Conservation (phyloP, 352 stramenopile species). For the Blastocystis sp. region DNA sequence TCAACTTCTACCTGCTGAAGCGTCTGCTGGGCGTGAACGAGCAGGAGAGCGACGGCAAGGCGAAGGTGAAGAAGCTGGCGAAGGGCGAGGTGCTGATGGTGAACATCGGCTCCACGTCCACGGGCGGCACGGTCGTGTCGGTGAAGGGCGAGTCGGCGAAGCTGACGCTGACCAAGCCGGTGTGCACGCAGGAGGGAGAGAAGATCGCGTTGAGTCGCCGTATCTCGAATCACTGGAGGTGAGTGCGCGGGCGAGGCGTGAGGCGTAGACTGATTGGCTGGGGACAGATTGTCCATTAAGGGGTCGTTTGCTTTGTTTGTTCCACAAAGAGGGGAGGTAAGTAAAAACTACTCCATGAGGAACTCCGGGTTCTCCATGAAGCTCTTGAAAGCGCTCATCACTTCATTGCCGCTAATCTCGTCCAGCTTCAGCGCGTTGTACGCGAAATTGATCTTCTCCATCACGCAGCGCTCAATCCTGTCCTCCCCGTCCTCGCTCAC, state of each 20-base stretch:
- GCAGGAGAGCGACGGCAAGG: conserved; percentile 94
- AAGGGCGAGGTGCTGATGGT: conserved; percentile 99
- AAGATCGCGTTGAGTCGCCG: conserved; percentile 99
- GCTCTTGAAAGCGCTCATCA: conserved; percentile 1
- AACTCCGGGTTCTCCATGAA: conserved; percentile 57
- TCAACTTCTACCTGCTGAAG: conserved; percentile 98
- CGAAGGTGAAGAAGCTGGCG: conserved; percentile 96
- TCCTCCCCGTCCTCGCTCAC: conserved; percentile 20
- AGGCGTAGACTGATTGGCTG: conserved; percentile 88
- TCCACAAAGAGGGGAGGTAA: not conserved
- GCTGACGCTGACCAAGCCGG: conserved; percentile 95
- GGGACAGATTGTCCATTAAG: conserved; percentile 86
- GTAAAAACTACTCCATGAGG: conserved; percentile 32
- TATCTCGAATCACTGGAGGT: conserved; percentile 97
- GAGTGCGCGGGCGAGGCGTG: not conserved
- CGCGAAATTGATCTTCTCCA: not conserved
- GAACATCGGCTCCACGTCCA: conserved; percentile 98
- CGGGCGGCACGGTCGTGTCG: conserved; percentile 84
- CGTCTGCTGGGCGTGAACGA: conserved; percentile 97
- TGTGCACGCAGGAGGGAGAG: conserved; percentile 98
- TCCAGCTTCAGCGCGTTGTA: conserved; percentile 39
- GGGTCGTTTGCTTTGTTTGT: conserved; percentile 1
- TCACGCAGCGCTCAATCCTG: not conserved
- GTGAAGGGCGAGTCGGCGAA: conserved; percentile 77
- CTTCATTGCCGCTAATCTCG: not conserved